Conservation (phyloP, 768 basidiomycete genomes). For the Mycena polygramma region DNA sequence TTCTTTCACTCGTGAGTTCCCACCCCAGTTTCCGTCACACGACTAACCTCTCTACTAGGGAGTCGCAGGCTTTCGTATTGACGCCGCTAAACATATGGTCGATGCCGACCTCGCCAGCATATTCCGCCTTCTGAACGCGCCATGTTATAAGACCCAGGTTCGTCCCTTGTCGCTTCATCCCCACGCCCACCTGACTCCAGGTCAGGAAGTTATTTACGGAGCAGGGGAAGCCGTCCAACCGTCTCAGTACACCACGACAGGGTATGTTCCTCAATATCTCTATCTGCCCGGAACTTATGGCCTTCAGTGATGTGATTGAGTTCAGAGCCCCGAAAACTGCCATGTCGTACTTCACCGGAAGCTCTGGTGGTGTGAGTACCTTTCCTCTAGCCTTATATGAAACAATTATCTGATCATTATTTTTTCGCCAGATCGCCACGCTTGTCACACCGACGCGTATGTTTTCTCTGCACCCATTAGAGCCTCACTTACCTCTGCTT, state of each 20-base stretch:
- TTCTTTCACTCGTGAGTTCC: conserved; percentile 18
- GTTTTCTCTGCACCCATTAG: too few relatives aligned
- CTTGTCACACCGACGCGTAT: background rate
- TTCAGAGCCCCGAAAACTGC: too few relatives aligned
- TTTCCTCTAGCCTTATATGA: background rate
- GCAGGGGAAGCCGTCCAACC: conserved; percentile 30
- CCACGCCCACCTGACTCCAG: background rate
- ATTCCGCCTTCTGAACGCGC: background rate
- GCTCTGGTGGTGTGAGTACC: background rate
- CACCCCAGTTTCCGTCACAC: too few relatives aligned
- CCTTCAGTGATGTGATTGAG: too few relatives aligned
- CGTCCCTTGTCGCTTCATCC: background rate
- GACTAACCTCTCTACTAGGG: conserved; percentile 1
- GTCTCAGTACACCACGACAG: conserved; percentile 7
- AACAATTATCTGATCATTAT: background rate
- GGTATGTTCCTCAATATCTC: too few relatives aligned
- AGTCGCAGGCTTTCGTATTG: conserved; percentile 27
- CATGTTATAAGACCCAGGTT: conserved; percentile 24
- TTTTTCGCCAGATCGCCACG: background rate
- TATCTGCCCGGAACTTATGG: too few relatives aligned
- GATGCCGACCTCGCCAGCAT: conserved; percentile 3
- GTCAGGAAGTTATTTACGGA: conserved; percentile 34
- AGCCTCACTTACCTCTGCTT: too few relatives aligned
- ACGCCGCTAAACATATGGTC: conserved; percentile 30
- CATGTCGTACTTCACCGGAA: too few relatives aligned